These are phyloP conservation scores for Aspergillus sp. DNA, from an alignment of 2,329 filamentous ascomycete species.

Conservation along the genomic window DNA sequence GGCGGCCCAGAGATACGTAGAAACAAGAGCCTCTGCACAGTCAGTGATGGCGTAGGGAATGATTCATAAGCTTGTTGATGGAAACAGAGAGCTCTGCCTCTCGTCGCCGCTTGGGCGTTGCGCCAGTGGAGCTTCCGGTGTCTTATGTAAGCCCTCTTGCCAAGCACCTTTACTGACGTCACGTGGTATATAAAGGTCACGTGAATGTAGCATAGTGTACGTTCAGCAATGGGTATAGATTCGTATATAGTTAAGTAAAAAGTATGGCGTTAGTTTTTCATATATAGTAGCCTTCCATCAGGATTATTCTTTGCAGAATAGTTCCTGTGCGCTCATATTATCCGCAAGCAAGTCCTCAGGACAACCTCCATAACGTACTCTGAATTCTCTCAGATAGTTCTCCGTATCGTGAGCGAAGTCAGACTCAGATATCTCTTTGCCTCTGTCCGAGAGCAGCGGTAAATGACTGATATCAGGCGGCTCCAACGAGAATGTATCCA, in stretches of 20 bases:
- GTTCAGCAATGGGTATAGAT: not conserved
- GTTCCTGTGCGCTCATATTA: slow-evolving; percentile 54
- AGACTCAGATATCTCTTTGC: slow-evolving; percentile 48
- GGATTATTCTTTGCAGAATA: slow-evolving; percentile 64
- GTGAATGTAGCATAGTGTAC: not conserved
- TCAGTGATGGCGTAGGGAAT: slow-evolving; percentile 25
- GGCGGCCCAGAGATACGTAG: slow-evolving; percentile 21
- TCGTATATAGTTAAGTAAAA: not conserved
- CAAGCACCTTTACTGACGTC: slow-evolving; percentile 18
- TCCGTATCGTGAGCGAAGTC: slow-evolving; percentile 48
- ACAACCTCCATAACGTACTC: slow-evolving; percentile 70
- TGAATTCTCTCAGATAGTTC: slow-evolving; percentile 64
- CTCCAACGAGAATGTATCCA: slow-evolving; percentile 51
- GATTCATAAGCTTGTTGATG: slow-evolving; percentile 33
- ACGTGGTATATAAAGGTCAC: not conserved
- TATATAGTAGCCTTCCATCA: not conserved
- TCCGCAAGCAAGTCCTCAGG: slow-evolving; percentile 39
- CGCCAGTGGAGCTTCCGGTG: slow-evolving; percentile 32
- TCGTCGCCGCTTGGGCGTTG: slow-evolving; percentile 29
- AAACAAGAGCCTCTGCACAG: slow-evolving; percentile 21
- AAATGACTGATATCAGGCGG: slow-evolving; percentile 55
- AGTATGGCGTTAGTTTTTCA: not conserved
- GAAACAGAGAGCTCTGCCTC: slow-evolving; percentile 30
- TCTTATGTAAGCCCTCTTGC: slow-evolving; percentile 30
- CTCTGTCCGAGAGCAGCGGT: slow-evolving; percentile 69